Evolutionary conservation across 2,329 filamentous ascomycete genomes (phyloP).

Genomic region (Sclerotinia trifoliorum): DNA sequence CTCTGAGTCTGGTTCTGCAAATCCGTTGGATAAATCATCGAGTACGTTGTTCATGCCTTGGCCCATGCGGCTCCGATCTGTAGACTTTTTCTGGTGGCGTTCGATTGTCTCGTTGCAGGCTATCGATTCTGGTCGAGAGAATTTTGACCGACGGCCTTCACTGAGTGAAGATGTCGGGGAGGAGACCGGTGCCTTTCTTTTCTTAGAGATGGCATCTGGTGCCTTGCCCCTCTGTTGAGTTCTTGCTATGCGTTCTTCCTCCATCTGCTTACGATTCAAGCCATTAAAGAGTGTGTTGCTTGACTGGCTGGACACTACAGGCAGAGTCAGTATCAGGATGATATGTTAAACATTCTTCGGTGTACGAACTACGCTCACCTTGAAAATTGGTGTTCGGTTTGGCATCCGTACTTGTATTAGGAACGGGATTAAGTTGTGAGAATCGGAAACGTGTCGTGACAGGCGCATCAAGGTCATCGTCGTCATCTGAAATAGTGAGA

Average conservation of each 20-base stretch:
- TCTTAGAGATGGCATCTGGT: constrained; percentile 28
- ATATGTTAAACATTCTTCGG: neutral
- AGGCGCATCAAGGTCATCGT: constrained; percentile 39
- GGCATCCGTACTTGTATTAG: neutral
- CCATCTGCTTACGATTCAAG: constrained; percentile 77
- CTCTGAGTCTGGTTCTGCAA: neutral
- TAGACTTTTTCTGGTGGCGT: neutral
- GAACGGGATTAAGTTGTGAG: neutral
- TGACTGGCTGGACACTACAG: constrained; percentile 7
- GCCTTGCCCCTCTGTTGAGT: constrained; percentile 50
- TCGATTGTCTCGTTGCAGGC: neutral
- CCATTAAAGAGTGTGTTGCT: neutral
- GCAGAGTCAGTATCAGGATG: neutral
- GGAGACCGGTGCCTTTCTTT: constrained; percentile 41
- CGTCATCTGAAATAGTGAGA: constrained; percentile 40
- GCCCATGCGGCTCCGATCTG: neutral
- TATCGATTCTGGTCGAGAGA: neutral
- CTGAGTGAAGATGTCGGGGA: constrained; percentile 18
- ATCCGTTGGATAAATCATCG: neutral
- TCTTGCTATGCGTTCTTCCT: constrained; percentile 75
- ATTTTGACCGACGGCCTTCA: constrained; percentile 23
- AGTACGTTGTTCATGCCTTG: neutral
- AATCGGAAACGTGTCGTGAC: constrained; percentile 20
- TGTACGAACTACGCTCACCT: neutral
- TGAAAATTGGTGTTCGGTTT: neutral